phyloP scores from a whole-genome alignment of 2,329 filamentous ascomycete species.

The Ceratocystis eucalypticola region DNA sequence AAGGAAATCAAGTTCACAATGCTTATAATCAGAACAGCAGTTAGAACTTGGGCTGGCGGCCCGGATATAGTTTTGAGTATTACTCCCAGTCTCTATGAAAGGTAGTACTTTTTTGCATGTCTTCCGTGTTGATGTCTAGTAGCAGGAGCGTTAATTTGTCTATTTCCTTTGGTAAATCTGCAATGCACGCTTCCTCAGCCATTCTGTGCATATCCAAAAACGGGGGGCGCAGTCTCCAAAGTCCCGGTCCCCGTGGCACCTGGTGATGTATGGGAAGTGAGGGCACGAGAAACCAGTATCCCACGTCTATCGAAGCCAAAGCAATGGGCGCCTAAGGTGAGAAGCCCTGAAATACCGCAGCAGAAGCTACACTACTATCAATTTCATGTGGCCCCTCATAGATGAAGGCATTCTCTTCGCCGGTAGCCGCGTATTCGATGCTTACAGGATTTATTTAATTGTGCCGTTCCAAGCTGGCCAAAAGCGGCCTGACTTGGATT shows the following conservation, averaged over 20 bases:
- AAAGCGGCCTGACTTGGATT: conserved; percentile 67
- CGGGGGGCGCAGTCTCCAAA: conserved; percentile 28
- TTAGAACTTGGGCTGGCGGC: background rate
- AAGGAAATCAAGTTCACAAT: background rate
- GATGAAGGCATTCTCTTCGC: conserved; percentile 30
- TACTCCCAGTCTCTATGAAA: conserved; percentile 32
- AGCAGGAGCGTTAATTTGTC: conserved; percentile 36
- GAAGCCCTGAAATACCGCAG: conserved; percentile 51
- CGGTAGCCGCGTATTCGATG: conserved; percentile 30
- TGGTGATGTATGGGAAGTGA: conserved; percentile 62
- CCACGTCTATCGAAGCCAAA: conserved; percentile 61
- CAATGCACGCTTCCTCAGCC: conserved; percentile 42
- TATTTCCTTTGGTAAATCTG: conserved; percentile 31
- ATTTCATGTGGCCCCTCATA: conserved; percentile 36
- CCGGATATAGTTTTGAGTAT: conserved; percentile 29
- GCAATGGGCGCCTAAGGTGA: conserved; percentile 68
- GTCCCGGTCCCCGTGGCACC: conserved; percentile 63
- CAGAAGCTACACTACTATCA: conserved; percentile 31
- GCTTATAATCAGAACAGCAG: background rate
- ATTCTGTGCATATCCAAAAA: conserved; percentile 48
- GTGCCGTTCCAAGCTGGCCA: conserved; percentile 51
- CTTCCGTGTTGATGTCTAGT: conserved; percentile 39
- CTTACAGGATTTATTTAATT: conserved; percentile 36
- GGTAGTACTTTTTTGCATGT: conserved; percentile 33
- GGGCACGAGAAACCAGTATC: conserved; percentile 59